Base-by-base conservation (phyloP, 176 grass and related monocot genomes). In the Zea luxurians region DNA sequence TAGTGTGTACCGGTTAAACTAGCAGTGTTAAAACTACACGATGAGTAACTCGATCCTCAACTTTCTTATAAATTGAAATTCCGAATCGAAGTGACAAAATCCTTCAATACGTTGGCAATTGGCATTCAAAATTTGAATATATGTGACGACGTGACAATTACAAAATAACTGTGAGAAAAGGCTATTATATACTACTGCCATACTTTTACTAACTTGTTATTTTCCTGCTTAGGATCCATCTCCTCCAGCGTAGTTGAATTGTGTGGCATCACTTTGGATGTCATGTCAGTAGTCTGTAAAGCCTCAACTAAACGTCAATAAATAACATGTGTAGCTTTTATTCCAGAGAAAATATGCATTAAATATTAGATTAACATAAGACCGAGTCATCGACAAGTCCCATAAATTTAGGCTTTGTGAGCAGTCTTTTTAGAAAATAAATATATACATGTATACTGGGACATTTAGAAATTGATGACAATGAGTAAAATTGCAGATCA, bases 231-330 rank as follows among this genome's bases (percentile, higher is more conserved):
- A 68, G 40, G 37, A 43, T 89, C 67, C 49, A 10, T 69, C 43
- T 65, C 53, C 64, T 81, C 74, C 52, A 66, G 43, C 52, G 62
- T 35, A 52, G 72, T 16, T 18, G 60, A 85, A 81, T 73, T 50
- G 57, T 76, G n/a, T 59, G 65, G 73, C 66, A 58, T 82, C 68
- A 68, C 34, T 68, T 77, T 86, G 21, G 67, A 2, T 61, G 36
- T 60, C 27, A 48, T 63, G 8, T 12, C 7, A 53, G 60, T 77
- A 68, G 78, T 73, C 68, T 21, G 67, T 42, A 82, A 50, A 85
- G 66, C 45, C 73, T 86, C 82, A 73, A 85, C 78, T 68, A 68
- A 89, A 82, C 69, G 67, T 91, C 94, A 97, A n/a, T n/a, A n/a
- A n/a, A n/a, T n/a, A n/a, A n/a, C n/a, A n/a, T n/a, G n/a, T n/a